Evolutionary conservation across 2,329 filamentous ascomycete genomes (phyloP), one percentile per base, ranked within the genome.

Genomic region (Diaporthe sp.): DNA sequence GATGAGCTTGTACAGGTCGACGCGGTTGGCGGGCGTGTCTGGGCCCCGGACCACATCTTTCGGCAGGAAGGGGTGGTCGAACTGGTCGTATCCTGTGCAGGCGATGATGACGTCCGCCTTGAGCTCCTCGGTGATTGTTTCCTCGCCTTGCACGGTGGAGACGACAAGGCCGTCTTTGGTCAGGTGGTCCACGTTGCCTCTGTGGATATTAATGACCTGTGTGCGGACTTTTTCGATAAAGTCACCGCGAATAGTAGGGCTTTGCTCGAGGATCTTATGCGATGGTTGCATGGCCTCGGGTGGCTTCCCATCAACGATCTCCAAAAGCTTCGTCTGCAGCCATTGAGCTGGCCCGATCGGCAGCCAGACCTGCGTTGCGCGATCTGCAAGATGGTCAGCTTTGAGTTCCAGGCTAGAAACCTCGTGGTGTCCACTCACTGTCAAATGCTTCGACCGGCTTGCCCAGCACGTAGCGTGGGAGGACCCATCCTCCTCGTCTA

Each of bases 391-490:
- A 61, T 25, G 39, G 71, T 74, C 22, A 68, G 68, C 6, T 37
- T 58, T 25, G 65, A 22, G 17, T 28, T 60, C 37, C 22, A 34
- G 51, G 60, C 4, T 22, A n/a, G 37, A 51, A 47, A 44, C 4
- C 13, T 10, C 51, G 20, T 37, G 20, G 7, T n/a, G 20, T 42
- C 10, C 13, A 72, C 81, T 80, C 72, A 83, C 82, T 83, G 70
- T 85, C 81, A 78, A 80, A 84, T 28, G 80, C 80, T 73, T 86
- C 84, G 17, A 79, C 78, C 20, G 82, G 81, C 74, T 83, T 83
- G 39, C 84, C 84, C 1, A 85, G 79, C 5, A 84, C 71, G 63
- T 81, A 85, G 28, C 83, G 83, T 28, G 85, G 84, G 17, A 85
- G 77, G 31, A 85, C 77, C 83, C 83, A 86, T 1, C 81, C 82